Evolutionary conservation across 1,284 basidiomycete species (phyloP).

Genomic region (Moesziomyces sp.): DNA sequence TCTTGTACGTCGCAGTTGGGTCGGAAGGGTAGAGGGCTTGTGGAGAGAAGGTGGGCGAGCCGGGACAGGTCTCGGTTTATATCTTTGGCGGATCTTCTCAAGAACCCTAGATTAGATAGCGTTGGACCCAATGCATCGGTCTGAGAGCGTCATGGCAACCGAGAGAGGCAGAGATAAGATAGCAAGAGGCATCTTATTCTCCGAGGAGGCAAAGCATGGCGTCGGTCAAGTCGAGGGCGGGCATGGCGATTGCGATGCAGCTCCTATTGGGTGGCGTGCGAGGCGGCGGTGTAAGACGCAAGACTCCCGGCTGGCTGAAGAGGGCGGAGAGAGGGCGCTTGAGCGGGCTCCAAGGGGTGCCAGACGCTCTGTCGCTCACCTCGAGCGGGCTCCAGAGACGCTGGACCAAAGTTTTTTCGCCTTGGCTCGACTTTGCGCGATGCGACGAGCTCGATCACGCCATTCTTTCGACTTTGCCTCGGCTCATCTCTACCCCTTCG

Average conservation of each 20-base stretch:
- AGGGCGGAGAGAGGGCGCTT: background rate
- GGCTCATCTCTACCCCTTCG: conserved; percentile 1
- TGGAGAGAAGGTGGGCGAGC: background rate
- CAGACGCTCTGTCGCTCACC: conserved; percentile 10
- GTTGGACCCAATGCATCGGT: background rate
- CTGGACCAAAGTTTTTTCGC: conserved; percentile 2
- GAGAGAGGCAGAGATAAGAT: background rate
- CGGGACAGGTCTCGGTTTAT: too few species aligned
- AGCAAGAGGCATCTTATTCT: background rate
- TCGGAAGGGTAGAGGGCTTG: background rate
- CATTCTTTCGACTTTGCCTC: conserved; percentile 16
- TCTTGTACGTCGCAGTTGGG: too few species aligned
- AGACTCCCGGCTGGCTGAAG: background rate
- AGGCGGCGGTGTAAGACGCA: background rate
- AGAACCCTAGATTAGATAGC: conserved; percentile 39
- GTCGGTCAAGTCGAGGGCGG: background rate
- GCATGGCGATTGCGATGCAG: too few species aligned
- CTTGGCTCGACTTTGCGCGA: background rate
- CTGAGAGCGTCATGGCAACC: too few species aligned
- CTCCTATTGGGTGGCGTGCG: background rate
- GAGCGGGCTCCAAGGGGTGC: conserved; percentile 10
- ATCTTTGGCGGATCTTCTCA: conserved; percentile 5
- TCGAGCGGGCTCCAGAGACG: conserved; percentile 32
- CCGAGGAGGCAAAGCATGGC: too few species aligned
- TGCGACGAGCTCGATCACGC: conserved; percentile 11